phyloP scores from a whole-genome alignment of 1,284 basidiomycete genomes.

The Sphagnurus paluster region DNA sequence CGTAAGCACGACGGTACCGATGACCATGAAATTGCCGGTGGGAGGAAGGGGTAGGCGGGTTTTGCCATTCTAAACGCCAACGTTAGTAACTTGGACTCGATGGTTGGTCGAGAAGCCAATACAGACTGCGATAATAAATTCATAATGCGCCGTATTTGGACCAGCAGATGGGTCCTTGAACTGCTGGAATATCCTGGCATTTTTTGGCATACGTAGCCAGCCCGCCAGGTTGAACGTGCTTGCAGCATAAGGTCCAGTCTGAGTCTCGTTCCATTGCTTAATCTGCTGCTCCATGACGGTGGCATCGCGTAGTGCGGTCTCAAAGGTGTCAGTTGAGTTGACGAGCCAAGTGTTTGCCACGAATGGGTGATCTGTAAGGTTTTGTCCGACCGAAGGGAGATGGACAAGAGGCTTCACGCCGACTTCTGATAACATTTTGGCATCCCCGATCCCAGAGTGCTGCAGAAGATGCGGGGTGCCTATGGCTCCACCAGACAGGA shows the following conservation, averaged over 20 bases:
- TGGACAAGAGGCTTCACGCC: conserved; percentile 31
- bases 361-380: conserved; percentile 38
- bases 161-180: conserved; percentile 18
- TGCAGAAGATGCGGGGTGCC: conserved; percentile 36
- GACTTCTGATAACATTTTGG: conserved; percentile 25
- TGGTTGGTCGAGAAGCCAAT: not conserved
- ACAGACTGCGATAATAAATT: conserved; percentile 15
- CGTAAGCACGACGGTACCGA: conserved; percentile 14
- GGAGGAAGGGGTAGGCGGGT: conserved; percentile 12
- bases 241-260: conserved; percentile 11
- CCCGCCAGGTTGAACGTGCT: conserved; percentile 8
- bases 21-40: conserved; percentile 16
- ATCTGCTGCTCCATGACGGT: conserved; percentile 9
- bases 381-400: conserved; percentile 37
- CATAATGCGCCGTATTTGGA: conserved; percentile 13
- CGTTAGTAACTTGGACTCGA: not conserved
- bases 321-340: conserved; percentile 14
- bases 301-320: conserved; percentile 6
- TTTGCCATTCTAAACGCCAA: conserved; percentile 8
- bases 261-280: conserved; percentile 12
- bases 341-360: conserved; percentile 12
- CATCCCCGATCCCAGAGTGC: conserved; percentile 40
- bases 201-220: conserved; percentile 10
- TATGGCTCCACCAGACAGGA: conserved; percentile 31
- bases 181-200: conserved; percentile 10